Percentiles rank a stretch among this genome's conserved stretches.
Conservation (phyloP, 2,329 filamentous ascomycete genomes). For the Drechslerella coelobrocha region DNA sequence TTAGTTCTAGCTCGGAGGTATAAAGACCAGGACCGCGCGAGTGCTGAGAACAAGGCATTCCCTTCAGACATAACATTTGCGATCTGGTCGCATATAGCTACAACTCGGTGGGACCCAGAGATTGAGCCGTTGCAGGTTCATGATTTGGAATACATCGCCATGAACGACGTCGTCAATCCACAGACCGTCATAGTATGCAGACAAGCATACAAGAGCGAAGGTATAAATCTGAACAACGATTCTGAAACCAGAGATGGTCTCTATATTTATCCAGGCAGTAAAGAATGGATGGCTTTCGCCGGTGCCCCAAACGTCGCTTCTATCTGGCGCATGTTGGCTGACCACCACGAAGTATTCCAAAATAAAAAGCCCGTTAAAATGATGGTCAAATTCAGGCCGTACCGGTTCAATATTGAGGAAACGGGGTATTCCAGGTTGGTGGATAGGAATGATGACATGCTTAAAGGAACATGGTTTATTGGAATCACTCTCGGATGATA, state of each 20-base stretch:
- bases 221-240: constrained; percentile 24
- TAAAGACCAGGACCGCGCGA: constrained; percentile 31
- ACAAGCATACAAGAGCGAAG: constrained; percentile 19
- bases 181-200: constrained; percentile 23
- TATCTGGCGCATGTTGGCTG: constrained; percentile 24
- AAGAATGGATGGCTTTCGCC: constrained; percentile 17
- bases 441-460: constrained; percentile 23
- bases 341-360: constrained; percentile 17
- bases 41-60: constrained; percentile 11
- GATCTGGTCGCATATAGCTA: constrained; percentile 30
- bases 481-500: constrained; percentile 19
- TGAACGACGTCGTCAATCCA: constrained; percentile 32
- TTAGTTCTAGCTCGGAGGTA: constrained; percentile 20
- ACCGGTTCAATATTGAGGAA: constrained; percentile 21
- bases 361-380: constrained; percentile 21
- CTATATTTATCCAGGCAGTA: constrained; percentile 22
- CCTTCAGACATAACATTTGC: constrained; percentile 29
- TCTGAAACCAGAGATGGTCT: constrained; percentile 24
- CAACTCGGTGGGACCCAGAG: constrained; percentile 7
- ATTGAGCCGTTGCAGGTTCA: constrained; percentile 16
- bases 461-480: constrained; percentile 33
- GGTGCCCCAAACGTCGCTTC: constrained; percentile 25
- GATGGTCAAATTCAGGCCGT: constrained; percentile 29
- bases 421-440: constrained; percentile 22
- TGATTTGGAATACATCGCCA: constrained; percentile 31